Evolutionary conservation across 345 rosid genomes (phyloP), one percentile per base, ranked within the genome.

Genomic region (Kandelia obovata): DNA sequence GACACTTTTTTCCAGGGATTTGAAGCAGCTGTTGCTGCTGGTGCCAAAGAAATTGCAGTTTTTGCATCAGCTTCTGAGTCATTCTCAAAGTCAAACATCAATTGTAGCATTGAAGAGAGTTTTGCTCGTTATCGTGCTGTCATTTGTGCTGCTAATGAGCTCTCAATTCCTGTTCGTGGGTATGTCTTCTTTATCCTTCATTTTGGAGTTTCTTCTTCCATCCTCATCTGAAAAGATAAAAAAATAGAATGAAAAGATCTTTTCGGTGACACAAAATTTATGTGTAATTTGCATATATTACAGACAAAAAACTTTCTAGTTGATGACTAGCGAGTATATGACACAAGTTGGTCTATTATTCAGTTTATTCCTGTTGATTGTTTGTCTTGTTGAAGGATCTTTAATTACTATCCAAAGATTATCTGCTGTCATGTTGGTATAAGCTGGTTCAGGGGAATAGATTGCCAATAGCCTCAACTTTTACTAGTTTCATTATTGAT

Each of bases 31-130:
- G 85, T 43, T 72, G 92, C 92, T 58, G 89, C 92, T 27, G 92
- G 96, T 72, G 90, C 92, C 37, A 87, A 83, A 79, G 96, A 89
- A 83, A 81, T 89, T 58, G 92, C 87, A 28, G 68, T 89, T 63
- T 89, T 87, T 87, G 96, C 92, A 68, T 87, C 96, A 61, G 96
- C 96, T 82, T 89, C 92, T 0, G 92, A 89, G 75, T 82, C 89
- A 19, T 89, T 89, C 74, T 89, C 96, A 9, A 87, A 84, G 81
- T 85, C 90, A 55, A 89, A 89, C 77, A 89, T 89, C 56, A 89
- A 89, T 67, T 89, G 96, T 55, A 87, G 88, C 84, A 85, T 89
- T 43, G 85, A 84, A 81, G 96, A 85, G 72, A 89, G 96, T 73
- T 87, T 89, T 77, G 80, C 64, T 62, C 92, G 90, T 64, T 89